Evolutionary conservation across 306 rosid species (phyloP).

Genomic region (Lotus japonicus): DNA sequence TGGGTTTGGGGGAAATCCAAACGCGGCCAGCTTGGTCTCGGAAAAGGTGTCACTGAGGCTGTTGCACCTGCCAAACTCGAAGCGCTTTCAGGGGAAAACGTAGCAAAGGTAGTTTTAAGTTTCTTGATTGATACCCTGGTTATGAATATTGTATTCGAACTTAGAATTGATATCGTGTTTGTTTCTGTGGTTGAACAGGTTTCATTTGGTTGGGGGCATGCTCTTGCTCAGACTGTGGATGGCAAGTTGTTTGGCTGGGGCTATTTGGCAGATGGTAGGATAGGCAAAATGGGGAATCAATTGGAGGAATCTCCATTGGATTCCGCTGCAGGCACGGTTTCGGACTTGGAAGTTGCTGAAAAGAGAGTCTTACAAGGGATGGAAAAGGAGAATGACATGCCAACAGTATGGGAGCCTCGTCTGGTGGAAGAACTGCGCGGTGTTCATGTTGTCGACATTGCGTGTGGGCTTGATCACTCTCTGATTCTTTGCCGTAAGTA

Average conservation of each 20-base stretch:
- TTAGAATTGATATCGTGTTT: background rate
- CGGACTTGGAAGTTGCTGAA: slow-evolving; percentile 56
- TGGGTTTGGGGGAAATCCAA: slow-evolving; percentile 92
- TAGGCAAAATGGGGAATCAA: slow-evolving; percentile 54
- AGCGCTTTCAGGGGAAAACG: slow-evolving; percentile 59
- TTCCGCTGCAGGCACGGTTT: slow-evolving; percentile 21
- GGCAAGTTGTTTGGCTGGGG: slow-evolving; percentile 96
- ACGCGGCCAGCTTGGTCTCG: slow-evolving; percentile 94
- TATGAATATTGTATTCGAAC: background rate
- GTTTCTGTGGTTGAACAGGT: slow-evolving; percentile 42
- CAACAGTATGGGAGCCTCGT: slow-evolving; percentile 75
- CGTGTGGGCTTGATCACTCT: slow-evolving; percentile 95
- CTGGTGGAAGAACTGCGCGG: slow-evolving; percentile 52
- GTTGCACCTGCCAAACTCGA: slow-evolving; percentile 52
- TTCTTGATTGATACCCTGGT: background rate
- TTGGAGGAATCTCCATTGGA: slow-evolving; percentile 54
- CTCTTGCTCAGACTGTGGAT: slow-evolving; percentile 67
- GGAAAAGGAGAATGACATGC: slow-evolving; percentile 72
- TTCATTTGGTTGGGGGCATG: slow-evolving; percentile 96
- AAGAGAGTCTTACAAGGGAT: slow-evolving; percentile 61
- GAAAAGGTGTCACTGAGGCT: slow-evolving; percentile 45
- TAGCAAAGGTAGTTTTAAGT: slow-evolving; percentile 68
- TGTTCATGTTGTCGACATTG: slow-evolving; percentile 64
- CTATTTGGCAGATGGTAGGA: slow-evolving; percentile 77
- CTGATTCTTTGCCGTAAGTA: slow-evolving; percentile 69